Percentiles rank a stretch among this genome's conserved stretches.
Evolutionary conservation across 352 stramenopile genomes (phyloP).

Genomic region (Pythium graminicola): DNA sequence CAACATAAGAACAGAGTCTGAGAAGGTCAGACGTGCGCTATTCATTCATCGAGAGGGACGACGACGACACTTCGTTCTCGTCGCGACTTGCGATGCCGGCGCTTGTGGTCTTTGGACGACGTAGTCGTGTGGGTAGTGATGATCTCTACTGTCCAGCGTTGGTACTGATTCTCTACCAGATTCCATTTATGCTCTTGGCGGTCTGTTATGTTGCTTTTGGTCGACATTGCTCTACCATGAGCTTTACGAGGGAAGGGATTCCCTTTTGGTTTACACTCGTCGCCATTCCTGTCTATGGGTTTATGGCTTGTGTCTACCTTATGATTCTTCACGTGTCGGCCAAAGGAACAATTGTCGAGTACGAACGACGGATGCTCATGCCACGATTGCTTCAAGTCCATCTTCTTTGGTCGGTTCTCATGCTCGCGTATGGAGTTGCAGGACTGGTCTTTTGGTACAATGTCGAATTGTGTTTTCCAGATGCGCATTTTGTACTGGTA

Average conservation of each 20-base stretch:
- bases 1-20: slow-evolving; percentile 17
- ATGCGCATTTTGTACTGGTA: slow-evolving; percentile 75
- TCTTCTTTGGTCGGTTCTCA: slow-evolving; percentile 62
- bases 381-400: slow-evolving; percentile 72
- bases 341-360: slow-evolving; percentile 80
- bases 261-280: slow-evolving; percentile 78
- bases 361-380: slow-evolving; percentile 85
- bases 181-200: slow-evolving; percentile 57
- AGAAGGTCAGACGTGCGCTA: neutral
- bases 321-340: slow-evolving; percentile 81
- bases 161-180: slow-evolving; percentile 69
- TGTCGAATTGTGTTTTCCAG: slow-evolving; percentile 56
- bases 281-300: slow-evolving; percentile 57
- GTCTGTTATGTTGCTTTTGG: slow-evolving; percentile 59
- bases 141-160: slow-evolving; percentile 81
- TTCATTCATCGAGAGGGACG: neutral
- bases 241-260: slow-evolving; percentile 46
- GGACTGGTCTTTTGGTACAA: slow-evolving; percentile 69
- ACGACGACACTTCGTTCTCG: no score
- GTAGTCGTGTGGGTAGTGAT: slow-evolving; percentile 78
- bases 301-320: slow-evolving; percentile 81
- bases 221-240: slow-evolving; percentile 57
- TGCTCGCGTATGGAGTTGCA: slow-evolving; percentile 48
- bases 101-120: slow-evolving; percentile 77
- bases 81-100: slow-evolving; percentile 44